Percentiles rank a stretch among this genome's conserved stretches.
Conservation (phyloP, 1,139 yeast species). For the Hyphopichia burtonii region DNA sequence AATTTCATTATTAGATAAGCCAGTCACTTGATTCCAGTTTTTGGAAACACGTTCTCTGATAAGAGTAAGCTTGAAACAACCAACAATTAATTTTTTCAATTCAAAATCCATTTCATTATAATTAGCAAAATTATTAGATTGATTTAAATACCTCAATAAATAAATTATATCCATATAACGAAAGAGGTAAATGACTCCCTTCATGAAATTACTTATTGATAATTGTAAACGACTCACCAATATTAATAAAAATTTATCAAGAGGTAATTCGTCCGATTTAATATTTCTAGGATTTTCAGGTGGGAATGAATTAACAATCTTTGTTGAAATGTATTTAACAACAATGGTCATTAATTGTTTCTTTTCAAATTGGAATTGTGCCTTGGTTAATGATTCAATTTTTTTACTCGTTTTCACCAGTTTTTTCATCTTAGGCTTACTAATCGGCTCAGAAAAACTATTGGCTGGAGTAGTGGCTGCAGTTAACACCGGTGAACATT, state of each 20-base stretch:
- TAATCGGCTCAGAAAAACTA: background rate
- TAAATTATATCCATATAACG: constrained; percentile 52
- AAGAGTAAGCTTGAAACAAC: constrained; percentile 44
- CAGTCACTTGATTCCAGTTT: constrained; percentile 40
- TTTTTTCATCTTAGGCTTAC: background rate
- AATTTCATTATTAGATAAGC: constrained; percentile 38
- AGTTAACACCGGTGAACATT: background rate
- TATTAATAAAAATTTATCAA: constrained; percentile 42
- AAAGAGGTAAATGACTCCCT: constrained; percentile 44
- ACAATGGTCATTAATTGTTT: constrained; percentile 43
- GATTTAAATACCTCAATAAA: constrained; percentile 47
- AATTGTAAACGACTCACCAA: constrained; percentile 40
- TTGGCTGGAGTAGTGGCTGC: constrained; percentile 1
- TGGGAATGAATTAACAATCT: constrained; percentile 47
- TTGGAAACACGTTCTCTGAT: constrained; percentile 27
- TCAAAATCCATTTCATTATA: constrained; percentile 48
- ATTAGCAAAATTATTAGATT: constrained; percentile 45
- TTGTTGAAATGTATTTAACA: constrained; percentile 45
- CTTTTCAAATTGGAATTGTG: constrained; percentile 17
- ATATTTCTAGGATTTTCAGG: constrained; percentile 28
- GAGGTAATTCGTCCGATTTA: constrained; percentile 33
- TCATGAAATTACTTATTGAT: constrained; percentile 38
- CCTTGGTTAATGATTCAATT: constrained; percentile 5
- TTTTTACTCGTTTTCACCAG: background rate
- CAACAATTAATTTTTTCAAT: constrained; percentile 43